Evolutionary conservation across 176 grass and related monocot species (phyloP), one percentile per base, ranked within the genome.

Genomic region (Canna indica): DNA sequence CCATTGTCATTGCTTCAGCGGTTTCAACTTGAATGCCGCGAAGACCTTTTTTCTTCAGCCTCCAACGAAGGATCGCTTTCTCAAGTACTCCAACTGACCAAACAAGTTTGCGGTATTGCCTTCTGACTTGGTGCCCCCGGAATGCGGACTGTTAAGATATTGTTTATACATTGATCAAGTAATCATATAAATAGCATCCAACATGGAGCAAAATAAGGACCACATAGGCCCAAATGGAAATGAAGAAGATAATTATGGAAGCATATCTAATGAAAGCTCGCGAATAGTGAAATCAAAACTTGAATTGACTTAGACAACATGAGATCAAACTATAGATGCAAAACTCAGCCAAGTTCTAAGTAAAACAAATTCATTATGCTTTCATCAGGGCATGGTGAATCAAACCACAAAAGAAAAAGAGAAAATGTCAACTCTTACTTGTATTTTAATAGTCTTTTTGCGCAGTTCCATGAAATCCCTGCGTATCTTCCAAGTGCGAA

Each of bases 61-160:
- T 83, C 94, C 94, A 99, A 73, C 94, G 84, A 77, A 99, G 71
- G 54, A 99, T 90, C 56, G 86, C 94, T 83, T 99, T 99, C 83
- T 93, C 89, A 70, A 99, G 75, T 1, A 99, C 34, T 52, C 94
- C 94, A 48, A 99, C 94, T 8, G 94, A 99, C 94, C 94, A 99
- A 79, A 87, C 75, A 80, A 99, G 86, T 77, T 93, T 93, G 48
- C 64, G 39, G 84, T 93, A 99, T 42, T 90, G 86, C 59, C 74
- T 89, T 78, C 94, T 93, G 72, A 90, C 69, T 80, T 80, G 89
- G 67, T 90, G 90, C 38, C 94, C 90, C 69, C 94, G 76, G 81
- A 87, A 99, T 84, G 54, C 78, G 85, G 94, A 82, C 94, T 99
- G 80, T 47, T 54, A 10, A 84, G 31, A 81, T 31, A 46, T 34